Percentiles rank a stretch among this genome's conserved stretches.
phyloP scores from a whole-genome alignment of 2,329 filamentous ascomycete genomes.

The Aspergillus tamarii region DNA sequence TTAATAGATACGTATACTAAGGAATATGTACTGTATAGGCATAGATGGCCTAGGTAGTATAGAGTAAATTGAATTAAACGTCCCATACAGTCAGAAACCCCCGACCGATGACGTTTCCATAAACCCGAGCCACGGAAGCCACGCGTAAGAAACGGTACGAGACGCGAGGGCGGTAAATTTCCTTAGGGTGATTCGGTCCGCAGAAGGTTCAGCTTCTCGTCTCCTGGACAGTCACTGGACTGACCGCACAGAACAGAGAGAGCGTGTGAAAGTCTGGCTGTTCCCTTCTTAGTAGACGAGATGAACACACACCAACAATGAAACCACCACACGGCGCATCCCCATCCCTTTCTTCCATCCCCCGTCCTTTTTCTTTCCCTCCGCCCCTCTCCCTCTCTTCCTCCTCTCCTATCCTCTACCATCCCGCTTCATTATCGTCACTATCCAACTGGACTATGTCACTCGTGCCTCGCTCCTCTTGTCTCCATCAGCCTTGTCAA shows the following conservation, averaged over 20 bases:
- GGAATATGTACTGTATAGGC: background rate
- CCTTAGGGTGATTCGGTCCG: slow-evolving; percentile 1
- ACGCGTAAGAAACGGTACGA: slow-evolving; percentile 14
- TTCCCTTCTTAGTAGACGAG: slow-evolving; percentile 26
- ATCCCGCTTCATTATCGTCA: slow-evolving; percentile 16
- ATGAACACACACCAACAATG: slow-evolving; percentile 36
- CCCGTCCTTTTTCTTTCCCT: slow-evolving; percentile 26
- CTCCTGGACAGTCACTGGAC: slow-evolving; percentile 24
- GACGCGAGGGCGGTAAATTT: slow-evolving; percentile 12
- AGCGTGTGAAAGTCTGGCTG: slow-evolving; percentile 24
- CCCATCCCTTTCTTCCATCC: slow-evolving; percentile 33
- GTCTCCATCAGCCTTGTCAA: slow-evolving; percentile 28
- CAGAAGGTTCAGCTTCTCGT: slow-evolving; percentile 14
- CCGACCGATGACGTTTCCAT: background rate
- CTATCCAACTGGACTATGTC: slow-evolving; percentile 34
- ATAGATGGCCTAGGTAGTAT: background rate
- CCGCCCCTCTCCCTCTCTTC: slow-evolving; percentile 18
- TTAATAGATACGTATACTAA: background rate
- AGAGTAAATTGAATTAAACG: background rate
- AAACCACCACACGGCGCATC: slow-evolving; percentile 31
- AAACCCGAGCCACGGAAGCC: background rate
- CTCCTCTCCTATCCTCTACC: slow-evolving; percentile 18
- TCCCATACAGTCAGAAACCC: slow-evolving; percentile 4
- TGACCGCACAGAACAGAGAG: slow-evolving; percentile 21
- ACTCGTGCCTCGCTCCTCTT: slow-evolving; percentile 28